Evolutionary conservation across 495 filamentous ascomycete species (phyloP).

Genomic region (Hyaloscypha finlandica): DNA sequence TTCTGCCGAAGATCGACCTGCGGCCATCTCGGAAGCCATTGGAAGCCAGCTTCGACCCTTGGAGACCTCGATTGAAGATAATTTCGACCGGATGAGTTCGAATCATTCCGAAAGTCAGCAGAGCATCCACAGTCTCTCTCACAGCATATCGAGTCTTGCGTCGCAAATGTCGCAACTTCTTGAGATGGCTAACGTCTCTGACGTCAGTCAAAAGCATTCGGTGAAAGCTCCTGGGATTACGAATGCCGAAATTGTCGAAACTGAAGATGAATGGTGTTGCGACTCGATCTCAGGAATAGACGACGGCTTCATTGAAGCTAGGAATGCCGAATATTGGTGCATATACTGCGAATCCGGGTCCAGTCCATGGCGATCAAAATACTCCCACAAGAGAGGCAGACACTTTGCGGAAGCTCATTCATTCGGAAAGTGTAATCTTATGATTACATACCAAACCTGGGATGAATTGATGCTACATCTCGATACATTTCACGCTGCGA

Average conservation of each 20-base stretch:
- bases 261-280: background rate
- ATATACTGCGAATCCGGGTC: background rate
- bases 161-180: background rate
- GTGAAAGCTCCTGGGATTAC: background rate
- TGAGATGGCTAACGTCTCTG: background rate
- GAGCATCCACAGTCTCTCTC: background rate
- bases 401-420: background rate
- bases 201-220: background rate
- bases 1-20: background rate
- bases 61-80: background rate
- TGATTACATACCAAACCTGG: background rate
- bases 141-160: background rate
- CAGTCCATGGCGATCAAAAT: background rate
- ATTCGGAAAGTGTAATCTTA: background rate
- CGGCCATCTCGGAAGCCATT: background rate
- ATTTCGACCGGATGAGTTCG: background rate
- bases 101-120: background rate
- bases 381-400: background rate
- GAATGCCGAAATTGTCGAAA: background rate
- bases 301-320: background rate
- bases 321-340: background rate
- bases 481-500: background rate
- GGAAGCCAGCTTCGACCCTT: background rate
- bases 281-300: background rate
- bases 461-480: background rate